Evolutionary conservation across 495 filamentous ascomycete species (phyloP), one percentile per base, ranked within the genome.

Genomic region (Aspergillus indologenus): DNA sequence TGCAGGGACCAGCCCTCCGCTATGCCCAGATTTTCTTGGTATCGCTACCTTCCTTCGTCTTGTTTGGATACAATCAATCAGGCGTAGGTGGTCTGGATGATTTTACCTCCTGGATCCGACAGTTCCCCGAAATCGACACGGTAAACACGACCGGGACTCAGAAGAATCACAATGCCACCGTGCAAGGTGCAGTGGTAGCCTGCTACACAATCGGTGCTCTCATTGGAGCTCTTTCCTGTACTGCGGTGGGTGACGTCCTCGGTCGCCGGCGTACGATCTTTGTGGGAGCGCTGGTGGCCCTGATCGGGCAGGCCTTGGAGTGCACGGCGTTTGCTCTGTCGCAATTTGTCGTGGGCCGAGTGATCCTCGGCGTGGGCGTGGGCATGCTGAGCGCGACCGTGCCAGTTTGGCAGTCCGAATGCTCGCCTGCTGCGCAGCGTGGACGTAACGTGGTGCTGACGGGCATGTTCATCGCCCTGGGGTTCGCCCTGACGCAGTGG

Each of bases 401-500:
- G 1, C 79, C 78, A 0, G 74, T 80, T 20, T 83, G 81, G 81
- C 78, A 80, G 52, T 73, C 75, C 9, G 81, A 83, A 54, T 72
- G 73, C 53, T 61, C 69, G 15, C 67, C 78, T 60, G 45, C 77
- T 53, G 56, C 71, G 59, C 65, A 70, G 61, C 60, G 78, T 72
- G 64, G 71, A 65, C 64, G 69, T 57, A 54, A 75, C 67, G 62
- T 77, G 40, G 57, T 71, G 58, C 53, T 79, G 50, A 69, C 79
- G 61, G 65, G 76, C 55, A 67, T 69, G 63, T 64, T 79, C 62
- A 84, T 86, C 60, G 84, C 85, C 50, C 70, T 78, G 34, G 83
- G 79, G n/a, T 74, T 76, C 24, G 73, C 74, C 2, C 48, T 74
- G 31, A 69, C 72, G 17, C 67, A 75, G 6, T 81, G 77, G 76